Evolutionary conservation across 768 basidiomycete species (phyloP).

Genomic region (Lenzites betulinus): DNA sequence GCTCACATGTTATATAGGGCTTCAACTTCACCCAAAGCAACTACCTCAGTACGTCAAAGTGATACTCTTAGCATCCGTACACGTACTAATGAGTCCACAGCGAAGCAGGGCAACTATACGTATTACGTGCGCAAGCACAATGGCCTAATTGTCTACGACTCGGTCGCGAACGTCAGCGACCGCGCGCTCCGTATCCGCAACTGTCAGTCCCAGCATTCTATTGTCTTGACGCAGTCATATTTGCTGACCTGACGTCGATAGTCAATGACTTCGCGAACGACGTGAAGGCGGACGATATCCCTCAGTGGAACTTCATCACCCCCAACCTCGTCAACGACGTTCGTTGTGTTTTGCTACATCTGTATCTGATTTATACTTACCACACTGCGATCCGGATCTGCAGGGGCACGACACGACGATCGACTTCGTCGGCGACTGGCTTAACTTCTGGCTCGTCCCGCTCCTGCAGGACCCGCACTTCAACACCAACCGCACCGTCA

Average conservation of each 20-base stretch:
- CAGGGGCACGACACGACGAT: constrained; percentile 55
- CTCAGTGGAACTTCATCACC: constrained; percentile 65
- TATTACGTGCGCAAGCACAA: constrained; percentile 63
- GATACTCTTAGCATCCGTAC: not conserved
- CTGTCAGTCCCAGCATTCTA: constrained; percentile 28
- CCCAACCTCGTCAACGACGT: constrained; percentile 61
- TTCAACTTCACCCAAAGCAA: constrained; percentile 41
- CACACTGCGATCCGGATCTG: not conserved
- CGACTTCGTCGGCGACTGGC: constrained; percentile 48
- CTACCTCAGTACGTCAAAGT: constrained; percentile 36
- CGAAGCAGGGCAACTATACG: constrained; percentile 35
- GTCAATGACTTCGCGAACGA: constrained; percentile 63
- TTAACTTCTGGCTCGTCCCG: constrained; percentile 52
- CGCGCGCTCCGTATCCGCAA: constrained; percentile 53
- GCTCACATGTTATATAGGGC: constrained; percentile 21
- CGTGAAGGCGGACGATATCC: constrained; percentile 47
- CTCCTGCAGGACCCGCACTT: constrained; percentile 52
- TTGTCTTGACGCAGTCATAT: too few species aligned
- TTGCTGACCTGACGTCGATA: not conserved
- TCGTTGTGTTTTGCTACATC: not conserved
- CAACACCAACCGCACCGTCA: constrained; percentile 55
- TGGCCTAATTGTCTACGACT: constrained; percentile 53
- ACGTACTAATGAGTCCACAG: not conserved
- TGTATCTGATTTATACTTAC: not conserved
- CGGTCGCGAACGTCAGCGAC: constrained; percentile 42